Evolutionary conservation across 2,329 filamentous ascomycete genomes (phyloP), one percentile per base, ranked within the genome.

Genomic region (Aspergillus aculeatus): DNA sequence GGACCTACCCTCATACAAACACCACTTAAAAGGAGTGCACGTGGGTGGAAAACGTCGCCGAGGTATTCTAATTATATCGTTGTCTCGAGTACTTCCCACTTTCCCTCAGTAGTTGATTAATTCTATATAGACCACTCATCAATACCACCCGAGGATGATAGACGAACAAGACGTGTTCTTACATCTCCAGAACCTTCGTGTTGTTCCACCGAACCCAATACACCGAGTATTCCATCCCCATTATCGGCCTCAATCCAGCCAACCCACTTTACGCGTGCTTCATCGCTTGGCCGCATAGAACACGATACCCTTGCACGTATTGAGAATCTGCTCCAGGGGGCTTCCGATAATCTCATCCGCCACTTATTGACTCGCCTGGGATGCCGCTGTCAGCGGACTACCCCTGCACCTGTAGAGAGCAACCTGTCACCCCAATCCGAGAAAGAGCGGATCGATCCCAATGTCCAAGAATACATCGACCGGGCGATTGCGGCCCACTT

Each of bases 121-220:
- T 61, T 54, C 44, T 60, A 50, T 56, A 14, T 62, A 65, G 64
- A 61, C 31, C 48, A 53, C 16, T 23, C 44, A 44, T 62, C 56
- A 59, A 26, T 61, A 9, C 53, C 60, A 61, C 50, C 61, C 23
- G 35, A 62, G 19, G 52, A 60, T 58, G 44, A 60, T 58, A 38
- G 56, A 47, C 58, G 47, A 59, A 66, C 62, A 58, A 59, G 47
- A 64, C 52, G 26, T 48, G 61, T 64, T 32, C 56, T 62, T 58
- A 23, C 58, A 59, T 61, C 58, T 57, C 62, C 61, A 54, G 19
- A 50, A 53, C 54, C 52, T 35, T 53, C 52, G 56, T 56, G 41
- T 44, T 62, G 59, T 60, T 58, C 62, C n/a, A 65, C 64, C 35
- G 63, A 66, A 65, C 55, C 56, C 11, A 61, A 64, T 61, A 66